phyloP scores from a whole-genome alignment of 169 alveolate genomes.

The Cryptosporidium sp. region DNA sequence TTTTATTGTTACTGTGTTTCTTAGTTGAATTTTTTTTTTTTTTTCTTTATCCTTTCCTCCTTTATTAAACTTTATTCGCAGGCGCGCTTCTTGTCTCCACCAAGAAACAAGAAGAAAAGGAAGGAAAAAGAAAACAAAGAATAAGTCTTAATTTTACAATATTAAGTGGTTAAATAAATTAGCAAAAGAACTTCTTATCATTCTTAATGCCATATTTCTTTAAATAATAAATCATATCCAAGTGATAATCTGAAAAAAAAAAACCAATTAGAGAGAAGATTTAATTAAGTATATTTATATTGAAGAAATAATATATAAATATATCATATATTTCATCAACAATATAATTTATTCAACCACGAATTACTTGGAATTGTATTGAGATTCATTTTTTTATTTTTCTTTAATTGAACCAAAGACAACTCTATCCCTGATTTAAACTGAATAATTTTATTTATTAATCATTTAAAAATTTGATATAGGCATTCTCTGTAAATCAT shows the following conservation, averaged over 20 bases:
- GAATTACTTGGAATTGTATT: too few relatives aligned
- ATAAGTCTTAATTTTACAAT: neutral
- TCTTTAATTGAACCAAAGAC: neutral
- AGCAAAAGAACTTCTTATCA: neutral
- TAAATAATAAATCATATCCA: neutral
- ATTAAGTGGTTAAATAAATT: neutral
- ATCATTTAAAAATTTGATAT: neutral
- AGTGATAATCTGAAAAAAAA: neutral
- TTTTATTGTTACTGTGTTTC: too few relatives aligned
- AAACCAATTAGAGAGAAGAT: too few relatives aligned
- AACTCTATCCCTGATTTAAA: neutral
- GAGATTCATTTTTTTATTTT: neutral
- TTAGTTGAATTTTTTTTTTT: too few relatives aligned
- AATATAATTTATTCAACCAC: neutral
- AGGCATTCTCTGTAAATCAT: neutral
- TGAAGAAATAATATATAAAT: too few relatives aligned
- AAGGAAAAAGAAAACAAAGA: neutral
- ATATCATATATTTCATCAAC: neutral
- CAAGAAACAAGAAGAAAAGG: neutral
- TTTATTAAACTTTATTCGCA: neutral
- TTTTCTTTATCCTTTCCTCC: too few relatives aligned
- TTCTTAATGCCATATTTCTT: neutral
- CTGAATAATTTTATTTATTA: neutral
- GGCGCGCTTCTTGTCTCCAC: conserved; percentile 7
- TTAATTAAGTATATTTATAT: too few relatives aligned